Conservation (phyloP, 768 basidiomycete genomes). For the Brasilioporus rufonigricans region DNA sequence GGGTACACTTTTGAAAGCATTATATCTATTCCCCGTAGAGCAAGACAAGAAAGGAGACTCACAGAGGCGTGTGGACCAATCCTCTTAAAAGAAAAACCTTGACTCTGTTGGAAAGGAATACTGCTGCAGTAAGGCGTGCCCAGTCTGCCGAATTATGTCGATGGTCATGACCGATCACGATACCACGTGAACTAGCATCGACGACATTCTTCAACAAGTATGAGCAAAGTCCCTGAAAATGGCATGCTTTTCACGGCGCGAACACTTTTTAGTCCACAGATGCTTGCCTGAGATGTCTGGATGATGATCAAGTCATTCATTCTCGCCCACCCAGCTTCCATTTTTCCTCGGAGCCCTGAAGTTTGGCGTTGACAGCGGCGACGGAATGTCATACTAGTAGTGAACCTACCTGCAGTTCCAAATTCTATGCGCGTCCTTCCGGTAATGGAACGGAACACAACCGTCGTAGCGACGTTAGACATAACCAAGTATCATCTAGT, state of each 20-base stretch:
- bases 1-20: constrained; percentile 58
- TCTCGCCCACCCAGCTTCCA: constrained; percentile 89
- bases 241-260: not conserved
- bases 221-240: constrained; percentile 65
- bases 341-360: constrained; percentile 66
- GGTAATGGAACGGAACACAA: not conserved
- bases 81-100: constrained; percentile 69
- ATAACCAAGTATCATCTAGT: not conserved
- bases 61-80: constrained; percentile 82
- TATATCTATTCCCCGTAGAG: not conserved
- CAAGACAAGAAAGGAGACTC: constrained; percentile 19
- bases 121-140: constrained; percentile 71
- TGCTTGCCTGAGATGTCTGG: constrained; percentile 71
- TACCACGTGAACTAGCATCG: constrained; percentile 55
- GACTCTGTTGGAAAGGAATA: constrained; percentile 61
- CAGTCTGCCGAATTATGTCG: constrained; percentile 76
- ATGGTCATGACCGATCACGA: constrained; percentile 88
- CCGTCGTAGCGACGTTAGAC: not conserved
- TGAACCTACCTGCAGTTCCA: constrained; percentile 72
- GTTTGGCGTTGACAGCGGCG: not conserved
- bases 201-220: constrained; percentile 59
- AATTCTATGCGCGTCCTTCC: constrained; percentile 73
- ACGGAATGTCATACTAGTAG: not conserved
- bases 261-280: not conserved
- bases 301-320: constrained; percentile 89